phyloP scores from a whole-genome alignment of 352 stramenopile genomes.

The Globisporangium spiculum region DNA sequence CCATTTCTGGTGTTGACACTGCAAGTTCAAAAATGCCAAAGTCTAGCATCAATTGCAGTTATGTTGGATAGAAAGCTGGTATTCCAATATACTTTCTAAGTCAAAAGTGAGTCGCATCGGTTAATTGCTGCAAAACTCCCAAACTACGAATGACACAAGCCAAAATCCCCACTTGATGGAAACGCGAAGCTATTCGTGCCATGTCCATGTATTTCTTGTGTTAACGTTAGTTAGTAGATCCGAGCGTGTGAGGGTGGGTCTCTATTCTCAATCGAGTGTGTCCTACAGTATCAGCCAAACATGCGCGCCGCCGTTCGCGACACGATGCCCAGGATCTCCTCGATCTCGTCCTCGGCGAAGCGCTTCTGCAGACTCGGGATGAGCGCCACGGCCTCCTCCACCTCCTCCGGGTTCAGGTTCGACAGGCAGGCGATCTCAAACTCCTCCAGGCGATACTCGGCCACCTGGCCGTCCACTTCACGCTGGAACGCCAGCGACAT shows the following conservation, averaged over 20 bases:
- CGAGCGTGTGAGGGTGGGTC: background rate
- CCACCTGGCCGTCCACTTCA: conserved; percentile 62
- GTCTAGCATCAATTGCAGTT: background rate
- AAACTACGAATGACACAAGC: too few relatives aligned
- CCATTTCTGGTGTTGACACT: conserved; percentile 12
- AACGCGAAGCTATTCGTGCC: background rate
- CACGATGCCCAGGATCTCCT: conserved; percentile 88
- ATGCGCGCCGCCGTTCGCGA: conserved; percentile 85
- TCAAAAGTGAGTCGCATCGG: background rate
- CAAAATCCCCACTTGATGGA: background rate
- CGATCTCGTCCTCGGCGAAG: conserved; percentile 88
- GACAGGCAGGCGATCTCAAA: conserved; percentile 90
- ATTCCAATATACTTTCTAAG: background rate
- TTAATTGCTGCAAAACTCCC: too few relatives aligned
- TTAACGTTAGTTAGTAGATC: conserved; percentile 9
- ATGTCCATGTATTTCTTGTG: background rate
- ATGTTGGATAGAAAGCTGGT: background rate
- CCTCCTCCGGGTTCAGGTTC: conserved; percentile 88
- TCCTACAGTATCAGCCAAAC: conserved; percentile 46
- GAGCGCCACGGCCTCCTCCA: conserved; percentile 85
- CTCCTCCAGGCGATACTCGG: conserved; percentile 83
- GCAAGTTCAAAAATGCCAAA: background rate
- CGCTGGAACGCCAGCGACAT: conserved; percentile 85
- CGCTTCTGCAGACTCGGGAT: conserved; percentile 88
- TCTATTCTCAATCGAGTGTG: background rate